Evolutionary conservation across 192 early-diverging fungal species (phyloP).

Genomic region (Gonapodya prolifera): DNA sequence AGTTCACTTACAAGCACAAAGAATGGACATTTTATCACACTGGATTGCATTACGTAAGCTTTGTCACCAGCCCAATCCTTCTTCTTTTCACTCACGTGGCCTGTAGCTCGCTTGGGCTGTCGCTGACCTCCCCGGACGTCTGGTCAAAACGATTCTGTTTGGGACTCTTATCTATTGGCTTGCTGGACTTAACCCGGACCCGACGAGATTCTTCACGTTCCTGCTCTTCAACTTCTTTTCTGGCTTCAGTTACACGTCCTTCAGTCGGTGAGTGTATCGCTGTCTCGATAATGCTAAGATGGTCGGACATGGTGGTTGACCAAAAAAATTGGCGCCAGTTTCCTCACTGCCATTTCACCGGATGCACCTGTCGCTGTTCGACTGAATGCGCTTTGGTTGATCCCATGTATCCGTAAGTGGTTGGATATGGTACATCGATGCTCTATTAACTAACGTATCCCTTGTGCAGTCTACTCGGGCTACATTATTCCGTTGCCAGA

Average conservation of each 20-base stretch:
- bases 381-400: neutral
- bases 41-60: neutral
- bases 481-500: conserved; percentile 43
- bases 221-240: neutral
- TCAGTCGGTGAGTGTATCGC: neutral
- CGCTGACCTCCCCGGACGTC: neutral
- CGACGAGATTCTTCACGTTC: neutral
- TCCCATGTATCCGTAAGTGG: neutral
- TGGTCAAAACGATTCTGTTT: neutral
- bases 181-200: neutral
- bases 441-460: neutral
- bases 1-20: neutral
- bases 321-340: neutral
- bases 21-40: neutral
- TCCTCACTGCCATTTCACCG: neutral
- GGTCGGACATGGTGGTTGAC: neutral
- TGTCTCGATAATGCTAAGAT: neutral
- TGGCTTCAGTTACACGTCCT: neutral
- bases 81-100: neutral
- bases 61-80: neutral
- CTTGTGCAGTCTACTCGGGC: conserved; percentile 31
- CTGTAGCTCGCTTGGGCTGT: neutral
- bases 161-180: neutral
- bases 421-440: neutral
- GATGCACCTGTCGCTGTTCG: neutral